A percentile compares a stretch with the other conserved stretches of the same genome.
phyloP scores from a whole-genome alignment of 768 basidiomycete species.

The Termitomyces bulborhizus region DNA sequence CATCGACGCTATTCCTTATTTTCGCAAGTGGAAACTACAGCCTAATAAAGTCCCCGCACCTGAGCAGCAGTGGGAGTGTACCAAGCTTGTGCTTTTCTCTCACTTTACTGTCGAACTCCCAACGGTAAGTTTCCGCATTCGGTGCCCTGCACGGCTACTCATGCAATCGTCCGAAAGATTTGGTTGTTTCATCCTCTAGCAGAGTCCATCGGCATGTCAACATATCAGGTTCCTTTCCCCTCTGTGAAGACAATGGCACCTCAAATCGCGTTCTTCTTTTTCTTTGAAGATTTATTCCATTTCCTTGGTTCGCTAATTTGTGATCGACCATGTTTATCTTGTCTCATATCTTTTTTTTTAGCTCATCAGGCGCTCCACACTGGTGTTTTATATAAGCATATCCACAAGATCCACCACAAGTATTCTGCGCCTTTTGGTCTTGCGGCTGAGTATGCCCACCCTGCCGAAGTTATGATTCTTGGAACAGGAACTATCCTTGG shows the following conservation, averaged over 20 bases:
- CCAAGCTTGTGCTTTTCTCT: conserved; percentile 87
- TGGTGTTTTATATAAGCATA: conserved; percentile 79
- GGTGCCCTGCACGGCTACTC: neutral
- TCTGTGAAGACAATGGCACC: conserved; percentile 57
- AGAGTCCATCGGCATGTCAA: conserved; percentile 81
- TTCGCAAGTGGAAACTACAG: conserved; percentile 91
- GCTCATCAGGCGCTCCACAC: conserved; percentile 90
- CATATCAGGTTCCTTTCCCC: conserved; percentile 92
- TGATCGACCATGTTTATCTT: neutral
- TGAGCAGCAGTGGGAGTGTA: conserved; percentile 91
- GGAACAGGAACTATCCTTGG: conserved; percentile 88
- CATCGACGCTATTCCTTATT: conserved; percentile 91
- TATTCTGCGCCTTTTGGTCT: conserved; percentile 96
- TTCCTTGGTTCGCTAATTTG: conserved; percentile 58
- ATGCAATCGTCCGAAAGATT: conserved; percentile 42
- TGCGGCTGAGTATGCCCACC: conserved; percentile 97
- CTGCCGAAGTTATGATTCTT: conserved; percentile 91
- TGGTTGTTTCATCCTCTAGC: conserved; percentile 91
- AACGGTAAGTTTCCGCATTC: conserved; percentile 44
- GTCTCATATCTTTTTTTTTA: conserved; percentile 17
- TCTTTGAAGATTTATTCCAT: conserved; percentile 96
- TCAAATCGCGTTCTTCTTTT: conserved; percentile 85
- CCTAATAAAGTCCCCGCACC: conserved; percentile 75
- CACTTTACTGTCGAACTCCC: conserved; percentile 96
- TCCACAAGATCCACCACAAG: conserved; percentile 97